A percentile compares a stretch with the other conserved stretches of the same genome.
phyloP scores from a whole-genome alignment of 169 alveolate species.

The Cystoisospora suis region DNA sequence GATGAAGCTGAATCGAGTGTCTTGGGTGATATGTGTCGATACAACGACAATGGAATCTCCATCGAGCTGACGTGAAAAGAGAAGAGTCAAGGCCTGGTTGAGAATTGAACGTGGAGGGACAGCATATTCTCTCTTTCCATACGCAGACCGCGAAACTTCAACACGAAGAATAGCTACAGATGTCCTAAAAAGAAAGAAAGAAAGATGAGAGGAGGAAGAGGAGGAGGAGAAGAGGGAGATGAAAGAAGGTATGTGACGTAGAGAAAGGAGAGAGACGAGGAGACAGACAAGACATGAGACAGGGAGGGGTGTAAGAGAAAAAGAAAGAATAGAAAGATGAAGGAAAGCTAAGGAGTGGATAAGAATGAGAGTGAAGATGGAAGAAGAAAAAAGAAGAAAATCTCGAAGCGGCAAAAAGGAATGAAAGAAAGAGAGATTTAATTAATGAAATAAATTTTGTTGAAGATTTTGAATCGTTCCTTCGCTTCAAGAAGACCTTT shows the following conservation, averaged over 20 bases:
- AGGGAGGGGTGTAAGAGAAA: not conserved
- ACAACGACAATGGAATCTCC: not conserved
- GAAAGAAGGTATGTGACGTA: not conserved
- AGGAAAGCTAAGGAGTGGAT: no score
- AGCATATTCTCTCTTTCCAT: not conserved
- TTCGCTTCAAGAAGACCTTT: no score
- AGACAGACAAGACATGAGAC: not conserved
- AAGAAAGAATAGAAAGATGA: not conserved
- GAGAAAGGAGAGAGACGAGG: not conserved
- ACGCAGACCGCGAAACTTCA: not conserved
- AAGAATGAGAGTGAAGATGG: not conserved
- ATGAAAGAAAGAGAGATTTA: not conserved
- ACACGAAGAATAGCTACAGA: not conserved
- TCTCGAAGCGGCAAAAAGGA: not conserved
- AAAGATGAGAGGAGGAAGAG: not conserved
- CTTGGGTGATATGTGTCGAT: not conserved
- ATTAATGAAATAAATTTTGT: no score
- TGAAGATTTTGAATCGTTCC: no score
- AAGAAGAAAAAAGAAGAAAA: not conserved
- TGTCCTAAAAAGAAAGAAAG: not conserved
- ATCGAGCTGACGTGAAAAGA: not conserved
- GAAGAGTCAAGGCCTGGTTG: not conserved
- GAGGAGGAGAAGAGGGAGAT: not conserved
- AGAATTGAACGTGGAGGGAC: not conserved
- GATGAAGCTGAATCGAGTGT: not conserved